Evolutionary conservation across 148 eudicot species (phyloP), one percentile per base, ranked within the genome.

Genomic region (Limonium bicolor): DNA sequence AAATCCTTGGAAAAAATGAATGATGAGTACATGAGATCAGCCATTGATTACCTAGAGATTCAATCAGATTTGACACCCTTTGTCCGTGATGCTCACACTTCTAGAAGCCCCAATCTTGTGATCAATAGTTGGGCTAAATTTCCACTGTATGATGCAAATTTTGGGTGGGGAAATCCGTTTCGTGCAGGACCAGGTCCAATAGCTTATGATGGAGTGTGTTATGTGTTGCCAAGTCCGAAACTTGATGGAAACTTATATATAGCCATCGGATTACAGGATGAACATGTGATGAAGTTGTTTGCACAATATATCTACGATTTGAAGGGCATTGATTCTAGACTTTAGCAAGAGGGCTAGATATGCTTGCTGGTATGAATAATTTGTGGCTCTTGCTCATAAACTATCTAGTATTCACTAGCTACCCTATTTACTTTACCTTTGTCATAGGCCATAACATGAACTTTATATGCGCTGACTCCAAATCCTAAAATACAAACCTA

Each of bases 141-240:
- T 19, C 41, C 48, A 4, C 6, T 31, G 3, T 12, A 40, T 3
- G 52, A 45, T n/a, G 47, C 13, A 5, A 52, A 60, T 20, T 60
- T 58, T 21, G 62, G 62, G n/a, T 49, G 52, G 49, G 62, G 62
- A 6, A 3, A 16, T 11, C 62, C 55, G n/a, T 17, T 20, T 1
- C 25, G 48, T 4, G 11, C 6, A 2, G 49, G 41, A 18, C 22
- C 30, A n/a, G 54, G 46, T n/a, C 60, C 50, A 0, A 24, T 15
- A 11, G 5, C 33, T 1, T 40, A 1, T 34, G 34, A 30, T 7
- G 34, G 34, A 9, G 16, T 17, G 4, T 15, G 41, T 15, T 16
- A 9, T 17, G 7, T 59, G 3, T 3, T 20, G 0, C 27, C 55
- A 27, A 41, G 13, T 13, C 20, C 17, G 10, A 15, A 15, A 0